Evolutionary conservation across 352 stramenopile species (phyloP), one percentile per base, ranked within the genome.

Genomic region (Sclerospora graminicola): DNA sequence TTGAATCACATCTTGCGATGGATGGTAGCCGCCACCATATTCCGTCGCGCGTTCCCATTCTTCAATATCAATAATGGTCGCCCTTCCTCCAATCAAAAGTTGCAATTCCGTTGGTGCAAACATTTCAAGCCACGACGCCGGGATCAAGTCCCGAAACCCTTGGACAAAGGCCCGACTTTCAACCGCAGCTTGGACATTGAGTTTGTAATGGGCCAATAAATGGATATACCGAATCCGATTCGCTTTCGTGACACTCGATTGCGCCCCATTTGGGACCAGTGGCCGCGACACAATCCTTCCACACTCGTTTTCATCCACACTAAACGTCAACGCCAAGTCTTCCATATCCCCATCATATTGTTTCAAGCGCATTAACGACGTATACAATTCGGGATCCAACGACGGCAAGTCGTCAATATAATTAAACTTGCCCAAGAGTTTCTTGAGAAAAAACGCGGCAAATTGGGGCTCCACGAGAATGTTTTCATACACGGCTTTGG

Each of bases 381-480:
- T 84, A 57, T 98, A 97, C 27, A 99, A 63, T 58, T 96, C 85
- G 1, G 66, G 63, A 54, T 99, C 95, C 28, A 98, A 76, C 9
- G 85, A 95, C 21, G 79, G 71, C 13, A 99, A 66, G 57, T 98
- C 94, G 29, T 96, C 83, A 19, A 94, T 84, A 39, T 82, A 83
- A 43, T 86, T 90, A 46, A 77, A 75, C 57, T 87, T 86, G 37
- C 72, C 74, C 15, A 98, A 61, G n/a, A 98, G 67, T 47, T 98
- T 95, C 31, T 93, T 90, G 8, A 99, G 67, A 58, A 98, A 98
- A 57, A 98, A 97, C 16, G 90, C 87, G 0, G 95, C 89, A 64
- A 99, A 99, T 51, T 96, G 85, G 21, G 95, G 94, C 57, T 98
- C 83, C 13, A 99, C 91, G 11, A 96, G 84, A 38, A 98, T 97